Base-by-base conservation (phyloP, 2,329 filamentous ascomycete genomes). In the Calycina marina region DNA sequence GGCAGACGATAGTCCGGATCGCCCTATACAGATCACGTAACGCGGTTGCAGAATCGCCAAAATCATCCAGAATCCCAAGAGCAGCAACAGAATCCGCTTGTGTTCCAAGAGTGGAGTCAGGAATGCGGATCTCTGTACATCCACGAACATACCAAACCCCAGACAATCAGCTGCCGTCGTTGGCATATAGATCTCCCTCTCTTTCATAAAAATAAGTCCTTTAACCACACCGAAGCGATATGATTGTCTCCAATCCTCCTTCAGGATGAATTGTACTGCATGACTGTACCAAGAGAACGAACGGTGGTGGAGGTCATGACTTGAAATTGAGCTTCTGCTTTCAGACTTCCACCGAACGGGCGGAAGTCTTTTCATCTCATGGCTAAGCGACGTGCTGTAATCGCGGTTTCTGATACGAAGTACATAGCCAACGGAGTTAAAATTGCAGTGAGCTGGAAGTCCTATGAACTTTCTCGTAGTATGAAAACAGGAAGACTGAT, bases 311-410 rank as follows among this genome's bases (percentile, higher is more conserved):
- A 51, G 4, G 40, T 47, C 17, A 53, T 40, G 14, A 36, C 43
- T 17, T 52, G 47, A 6, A 33, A 39, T 24, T 40, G 37, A 4
- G 48, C 51, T 35, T 49, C 46, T 9, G 51, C 51, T 18, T 43
- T 36, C 16, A 53, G 24, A 12, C 40, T 44, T 6, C 50, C 51
- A 32, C 44, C 39, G n/a, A 30, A 36, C 8, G 44, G 44, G 25
- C 42, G 37, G 29, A 52, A 50, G 2, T 41, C 41, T 28, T 42
- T 44, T 50, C 50, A 53, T 26, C 41, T 36, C 50, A 53, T 53
- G 6, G 50, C 51, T 34, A 53, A 38, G 5, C 49, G 40, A 18
- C 46, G 34, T 6, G 49, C 48, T n/a, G 52, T 34, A 11, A 51
- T 34, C 11, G 44, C 43, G 25, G 52, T 42, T 31, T 48, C 47